Base-by-base conservation (phyloP, 73 alveolate species). In the Symbiodinium pilosum region DNA sequence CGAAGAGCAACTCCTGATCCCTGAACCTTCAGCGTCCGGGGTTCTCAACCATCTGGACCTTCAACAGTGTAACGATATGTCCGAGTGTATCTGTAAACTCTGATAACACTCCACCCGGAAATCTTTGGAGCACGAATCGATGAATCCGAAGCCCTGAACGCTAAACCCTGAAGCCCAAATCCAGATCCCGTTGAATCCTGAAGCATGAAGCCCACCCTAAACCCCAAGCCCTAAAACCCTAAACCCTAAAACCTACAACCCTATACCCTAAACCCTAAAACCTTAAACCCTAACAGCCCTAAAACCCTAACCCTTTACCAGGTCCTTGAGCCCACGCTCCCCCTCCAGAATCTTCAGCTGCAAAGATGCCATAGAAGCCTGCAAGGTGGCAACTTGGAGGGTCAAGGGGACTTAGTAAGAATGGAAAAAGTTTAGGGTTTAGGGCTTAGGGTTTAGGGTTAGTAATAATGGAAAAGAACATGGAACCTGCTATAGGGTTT, bases 331-430 rank as follows among this genome's bases (percentile, higher is more conserved):
- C 34, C 94, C 94, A 20, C 20, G 42, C 14, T 87, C 94, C 4
- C 94, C 94, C 36, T n/a, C 85, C 26, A 43, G 30, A 21, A 87
- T 64, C 59, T 40, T 39, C 68, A n/a, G 64, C 30, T 77, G 42
- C 85, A 87, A 38, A 8, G 94, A 87, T 32, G 77, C 77, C 68
- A 14, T 21, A 41, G 84, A 12, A 12, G 94, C 94, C 40, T 87
- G 16, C 71, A 2, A 12, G 26, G 26, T 21, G n/a, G 34, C 24
- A 47, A 16, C 16, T 16, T 47, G 7, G 71, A 5, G 16, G 4
- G 4, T 11, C 64, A 47, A 47, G 64, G 64, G 34, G 26, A 3
- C 32, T 8, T 8, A 20, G 5, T 56, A 16, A 16, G 3, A 16
- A 47, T 56, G 34, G 21, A 56, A 16, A 32, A 56, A 16, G 6